Evolutionary conservation across 345 rosid species (phyloP).

Genomic region (Citrus mangshanensis): DNA sequence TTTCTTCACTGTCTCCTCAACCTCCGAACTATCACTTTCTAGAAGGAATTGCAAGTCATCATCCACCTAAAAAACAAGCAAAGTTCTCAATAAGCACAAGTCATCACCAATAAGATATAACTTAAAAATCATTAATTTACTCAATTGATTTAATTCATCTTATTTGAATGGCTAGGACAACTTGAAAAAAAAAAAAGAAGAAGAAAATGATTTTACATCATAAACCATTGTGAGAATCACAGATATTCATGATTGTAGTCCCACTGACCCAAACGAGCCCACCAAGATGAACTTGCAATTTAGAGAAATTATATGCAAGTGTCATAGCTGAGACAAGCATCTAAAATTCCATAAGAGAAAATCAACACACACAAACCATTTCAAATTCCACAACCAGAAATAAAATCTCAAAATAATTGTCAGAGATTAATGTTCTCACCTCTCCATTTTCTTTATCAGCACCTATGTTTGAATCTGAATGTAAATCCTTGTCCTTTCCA

Average conservation of each 20-base stretch:
- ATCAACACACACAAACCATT: not conserved
- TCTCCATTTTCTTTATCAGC: slow-evolving; percentile 18
- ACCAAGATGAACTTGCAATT: not conserved
- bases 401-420: not conserved
- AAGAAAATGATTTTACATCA: not conserved
- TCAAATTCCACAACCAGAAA: slow-evolving; percentile 12
- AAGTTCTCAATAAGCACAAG: not conserved
- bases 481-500: slow-evolving; percentile 5
- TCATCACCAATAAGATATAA: not conserved
- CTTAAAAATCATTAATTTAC: not conserved
- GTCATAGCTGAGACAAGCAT: not conserved
- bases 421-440: slow-evolving; percentile 11
- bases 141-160: not conserved
- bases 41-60: slow-evolving; percentile 48
- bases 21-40: slow-evolving; percentile 24
- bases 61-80: slow-evolving; percentile 29
- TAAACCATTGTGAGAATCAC: not conserved
- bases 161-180: not conserved
- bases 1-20: slow-evolving; percentile 41
- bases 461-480: slow-evolving; percentile 10
- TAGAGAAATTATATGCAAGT: not conserved
- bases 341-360: not conserved
- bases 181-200: too few species aligned
- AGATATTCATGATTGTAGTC: not conserved
- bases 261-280: not conserved